Evolutionary conservation across 257 asterid genomes (phyloP), one percentile per base, ranked within the genome.

Genomic region (Oldenlandia corymbosa): DNA sequence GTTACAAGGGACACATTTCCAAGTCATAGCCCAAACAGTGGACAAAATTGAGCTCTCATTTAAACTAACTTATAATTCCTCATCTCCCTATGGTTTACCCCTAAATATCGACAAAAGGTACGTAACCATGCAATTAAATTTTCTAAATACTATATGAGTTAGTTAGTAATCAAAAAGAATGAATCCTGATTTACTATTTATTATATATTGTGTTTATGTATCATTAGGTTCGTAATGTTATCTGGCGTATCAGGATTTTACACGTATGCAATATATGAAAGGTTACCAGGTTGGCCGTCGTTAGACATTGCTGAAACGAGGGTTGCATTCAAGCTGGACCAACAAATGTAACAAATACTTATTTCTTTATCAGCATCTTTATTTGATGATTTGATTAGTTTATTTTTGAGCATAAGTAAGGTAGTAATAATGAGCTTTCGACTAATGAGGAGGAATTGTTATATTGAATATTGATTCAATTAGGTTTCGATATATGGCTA

Each of bases 401-500:
- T n/a, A n/a, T n/a, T n/a, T n/a, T n/a, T n/a, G n/a, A n/a, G n/a
- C n/a, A n/a, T n/a, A n/a, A n/a, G n/a, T n/a, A n/a, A n/a, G n/a
- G n/a, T n/a, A n/a, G n/a, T n/a, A n/a, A n/a, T n/a, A n/a, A n/a
- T n/a, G n/a, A n/a, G n/a, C n/a, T n/a, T n/a, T n/a, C n/a, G n/a
- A n/a, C n/a, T n/a, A n/a, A n/a, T n/a, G n/a, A n/a, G n/a, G n/a
- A n/a, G n/a, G n/a, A n/a, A n/a, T n/a, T n/a, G n/a, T n/a, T n/a
- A n/a, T n/a, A n/a, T n/a, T n/a, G 43, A 37, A 1, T 37, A 2
- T 39, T 42, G 11, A 11, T 42, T 11, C 8, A 18, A 34, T 64
- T 74, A 88, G 97, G 81, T 86, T 87, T 60, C 61, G 63, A 63
- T 83, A 84, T 72, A 86, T 86, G 95, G 95, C 83, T 14, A 61